Conservation (phyloP, 1,284 basidiomycete species). For the Porogramme epimiltina region DNA sequence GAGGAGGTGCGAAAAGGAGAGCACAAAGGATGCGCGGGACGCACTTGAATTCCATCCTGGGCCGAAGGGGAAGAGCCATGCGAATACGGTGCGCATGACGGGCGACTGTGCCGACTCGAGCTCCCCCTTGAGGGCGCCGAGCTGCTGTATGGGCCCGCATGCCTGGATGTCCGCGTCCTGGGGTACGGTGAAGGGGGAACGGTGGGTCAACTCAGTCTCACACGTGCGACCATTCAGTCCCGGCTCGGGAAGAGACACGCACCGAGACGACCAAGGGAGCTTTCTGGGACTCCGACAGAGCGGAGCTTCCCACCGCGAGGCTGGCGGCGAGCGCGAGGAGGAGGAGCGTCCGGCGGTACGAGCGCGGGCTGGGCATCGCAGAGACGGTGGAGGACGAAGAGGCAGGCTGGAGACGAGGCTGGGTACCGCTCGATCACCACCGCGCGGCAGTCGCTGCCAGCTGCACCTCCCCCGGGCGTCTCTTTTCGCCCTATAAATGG, state of each 20-base stretch:
- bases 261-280: constrained; percentile 22
- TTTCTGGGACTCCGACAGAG: constrained; percentile 23
- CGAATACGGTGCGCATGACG: constrained; percentile 76
- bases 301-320: constrained; percentile 21
- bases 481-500: background rate
- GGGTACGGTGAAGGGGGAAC: background rate
- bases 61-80: constrained; percentile 81
- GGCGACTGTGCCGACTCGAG: constrained; percentile 68
- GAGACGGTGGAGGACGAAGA: constrained; percentile 6
- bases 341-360: constrained; percentile 26
- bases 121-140: constrained; percentile 59
- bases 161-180: constrained; percentile 40
- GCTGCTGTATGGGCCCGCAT: constrained; percentile 52
- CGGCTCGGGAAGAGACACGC: constrained; percentile 22
- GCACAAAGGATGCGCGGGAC: constrained; percentile 23
- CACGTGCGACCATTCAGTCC: constrained; percentile 23
- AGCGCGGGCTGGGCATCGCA: constrained; percentile 17
- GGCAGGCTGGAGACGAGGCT: background rate
- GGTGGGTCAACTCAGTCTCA: constrained; percentile 12
- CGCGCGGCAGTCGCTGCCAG: too few species aligned
- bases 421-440: background rate
- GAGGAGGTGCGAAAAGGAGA: constrained; percentile 3
- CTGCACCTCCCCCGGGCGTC: background rate
- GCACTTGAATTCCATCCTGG: constrained; percentile 82
- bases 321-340: constrained; percentile 27